Percentiles rank a stretch among this genome's conserved stretches.
These are phyloP conservation scores for Chaetothyriales sp. DNA, from an alignment of 2,329 filamentous ascomycete species.

Conservation along the genomic window DNA sequence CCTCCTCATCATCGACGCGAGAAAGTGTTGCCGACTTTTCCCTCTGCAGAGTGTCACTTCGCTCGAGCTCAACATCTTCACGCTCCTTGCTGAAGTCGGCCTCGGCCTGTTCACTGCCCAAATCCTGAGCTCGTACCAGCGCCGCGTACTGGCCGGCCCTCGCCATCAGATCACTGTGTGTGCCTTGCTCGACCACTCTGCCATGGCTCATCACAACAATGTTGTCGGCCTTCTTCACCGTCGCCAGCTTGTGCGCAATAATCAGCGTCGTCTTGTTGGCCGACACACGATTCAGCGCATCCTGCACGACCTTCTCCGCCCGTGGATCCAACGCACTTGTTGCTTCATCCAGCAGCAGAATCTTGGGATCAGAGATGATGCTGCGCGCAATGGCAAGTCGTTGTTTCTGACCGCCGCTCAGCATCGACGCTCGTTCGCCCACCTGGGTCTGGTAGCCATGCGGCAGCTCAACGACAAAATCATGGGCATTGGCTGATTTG, in stretches of 20 bases:
- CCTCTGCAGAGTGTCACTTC: slow-evolving; percentile 3
- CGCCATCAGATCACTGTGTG: slow-evolving; percentile 54
- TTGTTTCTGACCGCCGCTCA: slow-evolving; percentile 70
- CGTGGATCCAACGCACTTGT: slow-evolving; percentile 50
- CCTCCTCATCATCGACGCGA: slow-evolving; percentile 7
- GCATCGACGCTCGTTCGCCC: slow-evolving; percentile 59
- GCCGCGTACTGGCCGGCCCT: slow-evolving; percentile 45
- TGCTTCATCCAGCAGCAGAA: slow-evolving; percentile 62
- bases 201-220: slow-evolving; percentile 65
- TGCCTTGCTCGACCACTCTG: slow-evolving; percentile 55
- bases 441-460: slow-evolving; percentile 59
- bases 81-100: slow-evolving; percentile 1
- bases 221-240: slow-evolving; percentile 59
- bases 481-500: slow-evolving; percentile 51
- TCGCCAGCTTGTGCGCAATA: slow-evolving; percentile 59
- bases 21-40: slow-evolving; percentile 8
- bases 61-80: slow-evolving; percentile 7
- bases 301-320: slow-evolving; percentile 39
- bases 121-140: slow-evolving; percentile 34
- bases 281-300: slow-evolving; percentile 39
- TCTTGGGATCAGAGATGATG: slow-evolving; percentile 48
- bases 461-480: slow-evolving; percentile 51
- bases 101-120: slow-evolving; percentile 19
- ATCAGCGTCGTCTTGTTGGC: slow-evolving; percentile 54
- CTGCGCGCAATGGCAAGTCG: slow-evolving; percentile 60